These are phyloP conservation scores for Bruguiera gymnorhiza DNA, from an alignment of 345 rosid species.

Conservation along the genomic window DNA sequence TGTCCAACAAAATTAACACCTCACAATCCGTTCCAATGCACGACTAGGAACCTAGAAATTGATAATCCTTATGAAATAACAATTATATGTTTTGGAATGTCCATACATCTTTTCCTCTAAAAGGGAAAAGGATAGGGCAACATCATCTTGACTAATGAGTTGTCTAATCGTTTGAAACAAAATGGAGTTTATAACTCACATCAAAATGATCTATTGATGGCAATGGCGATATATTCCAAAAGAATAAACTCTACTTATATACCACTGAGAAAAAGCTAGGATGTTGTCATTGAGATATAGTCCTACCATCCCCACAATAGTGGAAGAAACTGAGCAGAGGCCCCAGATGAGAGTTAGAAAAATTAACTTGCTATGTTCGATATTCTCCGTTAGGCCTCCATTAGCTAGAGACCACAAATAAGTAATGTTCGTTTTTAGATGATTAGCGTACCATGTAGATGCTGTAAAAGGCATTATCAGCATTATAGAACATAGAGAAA, in stretches of 20 bases:
- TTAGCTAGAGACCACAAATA: neutral
- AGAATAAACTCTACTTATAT: no score
- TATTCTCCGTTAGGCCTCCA: neutral
- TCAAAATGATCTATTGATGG: no score
- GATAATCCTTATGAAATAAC: no score
- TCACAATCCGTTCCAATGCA: constrained; percentile 7
- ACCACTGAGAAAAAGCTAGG: neutral
- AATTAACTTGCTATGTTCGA: neutral
- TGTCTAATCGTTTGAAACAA: no score
- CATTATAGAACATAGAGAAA: neutral
- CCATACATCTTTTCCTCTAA: no score
- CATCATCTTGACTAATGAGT: neutral
- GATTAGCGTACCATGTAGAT: neutral
- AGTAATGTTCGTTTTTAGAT: neutral
- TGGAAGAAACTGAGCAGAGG: neutral
- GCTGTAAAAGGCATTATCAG: neutral
- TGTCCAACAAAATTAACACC: constrained; percentile 23
- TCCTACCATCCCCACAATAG: neutral
- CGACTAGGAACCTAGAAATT: neutral
- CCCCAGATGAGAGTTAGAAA: neutral
- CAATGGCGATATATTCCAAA: no score
- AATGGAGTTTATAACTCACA: neutral
- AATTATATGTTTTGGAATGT: no score
- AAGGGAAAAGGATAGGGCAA: no score
- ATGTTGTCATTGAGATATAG: no score